Base-by-base conservation (phyloP, 805 yeast genomes). In the Metschnikowia koreensis region DNA sequence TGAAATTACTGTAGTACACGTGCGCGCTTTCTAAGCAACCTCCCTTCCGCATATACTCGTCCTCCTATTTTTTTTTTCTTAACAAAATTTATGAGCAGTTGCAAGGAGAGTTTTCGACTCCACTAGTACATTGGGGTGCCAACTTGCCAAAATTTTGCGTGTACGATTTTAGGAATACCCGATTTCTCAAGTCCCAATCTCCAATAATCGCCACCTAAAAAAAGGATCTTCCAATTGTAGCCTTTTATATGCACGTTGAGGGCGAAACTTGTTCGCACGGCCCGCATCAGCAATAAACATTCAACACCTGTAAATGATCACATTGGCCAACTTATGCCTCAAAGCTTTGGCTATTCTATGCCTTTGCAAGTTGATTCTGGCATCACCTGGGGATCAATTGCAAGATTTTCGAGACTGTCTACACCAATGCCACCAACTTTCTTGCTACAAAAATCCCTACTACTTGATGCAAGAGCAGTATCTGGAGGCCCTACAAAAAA, bases 341-440 rank as follows among this genome's bases (percentile, higher is more conserved):
- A 31, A 31, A 31, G 34, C 28, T 9, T 40, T 40, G 44, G 49
- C 40, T n/a, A 3, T 41, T 13, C 15, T 46, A n/a, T n/a, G 17
- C 9, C 29, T 31, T 40, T 34, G n/a, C 27, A 9, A 31, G 7
- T 40, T 33, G 22, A 39, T 28, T 12, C 26, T 27, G 6, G n/a
- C 48, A 1, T 85, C 90, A 0, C 81, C 79, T 0, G 91, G 91
- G 5, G 89, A 85, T 59, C 77, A 78, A 36, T 64, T 85, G 27
- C 76, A 74, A 10, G 84, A 80, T 42, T 85, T 83, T 60, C 68
- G 71, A 29, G 78, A 77, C 38, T 85, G 91, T 68, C 68, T 71
- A 6, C 69, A 68, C 43, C 81, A 81, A 41, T 85, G 91, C 46
- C 62, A 60, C 28, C 62, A 66, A 40, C 64, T 77, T 48, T 67